Percentiles rank a stretch among this genome's conserved stretches.
Evolutionary conservation across 1,139 yeast genomes (phyloP).

Genomic region (Nakaseomyces bracarensis): DNA sequence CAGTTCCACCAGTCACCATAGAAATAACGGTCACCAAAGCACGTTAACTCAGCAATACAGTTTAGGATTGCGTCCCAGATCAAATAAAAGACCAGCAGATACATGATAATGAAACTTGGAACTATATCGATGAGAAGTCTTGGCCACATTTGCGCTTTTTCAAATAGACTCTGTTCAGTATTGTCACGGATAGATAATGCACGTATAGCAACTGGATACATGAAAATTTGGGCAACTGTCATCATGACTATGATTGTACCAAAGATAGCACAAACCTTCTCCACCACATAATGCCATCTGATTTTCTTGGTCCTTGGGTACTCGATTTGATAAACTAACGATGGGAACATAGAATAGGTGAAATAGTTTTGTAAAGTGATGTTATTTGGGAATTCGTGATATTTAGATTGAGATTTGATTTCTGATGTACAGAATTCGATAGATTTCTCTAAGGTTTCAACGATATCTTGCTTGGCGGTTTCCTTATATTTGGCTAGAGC

Average conservation of each 20-base stretch:
- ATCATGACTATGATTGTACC: conserved; percentile 84
- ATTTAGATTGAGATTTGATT: conserved; percentile 39
- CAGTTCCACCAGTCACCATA: conserved; percentile 99
- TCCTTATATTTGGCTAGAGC: conserved; percentile 25
- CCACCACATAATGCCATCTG: conserved; percentile 62
- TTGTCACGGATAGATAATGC: conserved; percentile 46
- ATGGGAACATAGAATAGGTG: conserved; percentile 82
- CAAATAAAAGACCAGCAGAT: conserved; percentile 70
- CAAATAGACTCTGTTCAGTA: conserved; percentile 33
- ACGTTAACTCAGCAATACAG: conserved; percentile 77
- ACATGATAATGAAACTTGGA: conserved; percentile 69
- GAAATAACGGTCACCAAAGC: conserved; percentile 83
- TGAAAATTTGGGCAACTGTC: conserved; percentile 63
- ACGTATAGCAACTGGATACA: conserved; percentile 66
- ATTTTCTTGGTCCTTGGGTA: conserved; percentile 69
- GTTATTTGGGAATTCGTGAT: conserved; percentile 55
- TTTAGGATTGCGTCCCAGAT: conserved; percentile 94
- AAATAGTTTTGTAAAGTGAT: conserved; percentile 62
- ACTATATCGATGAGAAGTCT: conserved; percentile 62
- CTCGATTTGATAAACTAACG: conserved; percentile 68
- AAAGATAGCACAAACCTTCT: conserved; percentile 68
- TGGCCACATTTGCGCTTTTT: conserved; percentile 47
- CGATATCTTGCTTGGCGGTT: conserved; percentile 23
- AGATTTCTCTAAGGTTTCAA: conserved; percentile 38
- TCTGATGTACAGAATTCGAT: conserved; percentile 59